These are phyloP conservation scores for Apium graveolens DNA, from an alignment of 129 eudicot genomes.

Conservation along the genomic window DNA sequence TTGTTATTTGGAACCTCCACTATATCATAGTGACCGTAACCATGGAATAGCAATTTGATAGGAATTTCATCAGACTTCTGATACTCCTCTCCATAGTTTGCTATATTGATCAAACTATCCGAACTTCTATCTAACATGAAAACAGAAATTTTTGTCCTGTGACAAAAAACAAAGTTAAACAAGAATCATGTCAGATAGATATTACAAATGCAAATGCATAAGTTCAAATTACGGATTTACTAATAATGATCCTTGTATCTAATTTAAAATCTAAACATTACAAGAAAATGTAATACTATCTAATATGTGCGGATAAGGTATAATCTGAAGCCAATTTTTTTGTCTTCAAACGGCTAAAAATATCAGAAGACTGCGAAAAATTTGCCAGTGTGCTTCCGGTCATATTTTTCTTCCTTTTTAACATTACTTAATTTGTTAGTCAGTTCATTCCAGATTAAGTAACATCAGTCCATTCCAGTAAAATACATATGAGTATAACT, in stretches of 20 bases:
- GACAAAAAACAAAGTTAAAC: neutral
- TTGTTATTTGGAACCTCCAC: conserved; percentile 33
- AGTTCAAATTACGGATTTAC: neutral
- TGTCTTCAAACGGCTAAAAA: neutral
- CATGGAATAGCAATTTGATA: conserved; percentile 67
- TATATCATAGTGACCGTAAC: conserved; percentile 85
- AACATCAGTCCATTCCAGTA: neutral
- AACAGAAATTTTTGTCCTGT: conserved; percentile 66
- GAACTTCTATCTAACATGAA: conserved; percentile 57
- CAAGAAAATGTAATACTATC: neutral
- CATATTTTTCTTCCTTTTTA: neutral
- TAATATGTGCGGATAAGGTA: neutral
- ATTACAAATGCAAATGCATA: neutral
- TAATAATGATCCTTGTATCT: neutral
- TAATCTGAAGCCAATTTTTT: neutral
- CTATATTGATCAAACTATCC: conserved; percentile 36
- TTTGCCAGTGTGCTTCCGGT: neutral
- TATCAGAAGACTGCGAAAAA: neutral
- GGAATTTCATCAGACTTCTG: conserved; percentile 33
- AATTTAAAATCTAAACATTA: neutral
- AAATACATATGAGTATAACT: neutral
- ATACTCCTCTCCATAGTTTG: conserved; percentile 82
- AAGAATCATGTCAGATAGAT: neutral
- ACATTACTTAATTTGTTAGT: neutral
- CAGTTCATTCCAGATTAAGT: neutral